Evolutionary conservation across 2,329 filamentous ascomycete genomes (phyloP).

Genomic region (Colletotrichum sansevieriae): DNA sequence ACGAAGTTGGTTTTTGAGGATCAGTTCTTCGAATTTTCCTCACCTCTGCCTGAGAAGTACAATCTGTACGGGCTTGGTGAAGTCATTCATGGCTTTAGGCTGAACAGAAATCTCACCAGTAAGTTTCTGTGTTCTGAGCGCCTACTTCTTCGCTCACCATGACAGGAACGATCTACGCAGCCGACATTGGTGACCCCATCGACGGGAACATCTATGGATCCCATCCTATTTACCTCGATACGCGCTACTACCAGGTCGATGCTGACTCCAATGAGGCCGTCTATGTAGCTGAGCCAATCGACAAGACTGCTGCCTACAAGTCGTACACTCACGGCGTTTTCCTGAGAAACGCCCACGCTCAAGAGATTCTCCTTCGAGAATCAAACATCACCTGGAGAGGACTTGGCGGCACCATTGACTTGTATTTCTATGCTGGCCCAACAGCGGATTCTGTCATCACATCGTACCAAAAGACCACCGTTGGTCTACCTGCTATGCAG

Average conservation of each 20-base stretch:
- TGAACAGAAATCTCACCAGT: slow-evolving; percentile 81
- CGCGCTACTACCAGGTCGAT: slow-evolving; percentile 76
- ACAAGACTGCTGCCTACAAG: slow-evolving; percentile 62
- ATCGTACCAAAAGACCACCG: slow-evolving; percentile 75
- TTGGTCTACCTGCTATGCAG: slow-evolving; percentile 82
- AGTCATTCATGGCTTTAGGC: slow-evolving; percentile 76
- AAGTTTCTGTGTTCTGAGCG: slow-evolving; percentile 38
- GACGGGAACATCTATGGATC: slow-evolving; percentile 80
- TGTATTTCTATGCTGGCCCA: slow-evolving; percentile 84
- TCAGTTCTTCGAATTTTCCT: slow-evolving; percentile 82
- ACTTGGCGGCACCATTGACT: slow-evolving; percentile 81
- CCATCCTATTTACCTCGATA: slow-evolving; percentile 85
- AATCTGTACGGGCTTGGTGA: slow-evolving; percentile 83
- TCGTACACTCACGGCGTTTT: slow-evolving; percentile 84
- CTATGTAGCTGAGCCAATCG: slow-evolving; percentile 67
- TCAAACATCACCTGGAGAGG: slow-evolving; percentile 79
- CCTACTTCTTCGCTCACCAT: slow-evolving; percentile 7
- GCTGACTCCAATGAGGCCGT: slow-evolving; percentile 59
- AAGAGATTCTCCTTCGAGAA: slow-evolving; percentile 76
- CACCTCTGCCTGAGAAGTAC: slow-evolving; percentile 75
- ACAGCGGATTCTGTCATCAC: slow-evolving; percentile 76
- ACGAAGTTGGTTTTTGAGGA: slow-evolving; percentile 78
- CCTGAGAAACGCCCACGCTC: slow-evolving; percentile 80
- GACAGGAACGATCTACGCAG: slow-evolving; percentile 67
- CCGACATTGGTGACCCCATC: slow-evolving; percentile 75